Percentiles rank a stretch among this genome's conserved stretches.
phyloP scores from a whole-genome alignment of 139 green algal genomes.

The Chlamydomonas urium region DNA sequence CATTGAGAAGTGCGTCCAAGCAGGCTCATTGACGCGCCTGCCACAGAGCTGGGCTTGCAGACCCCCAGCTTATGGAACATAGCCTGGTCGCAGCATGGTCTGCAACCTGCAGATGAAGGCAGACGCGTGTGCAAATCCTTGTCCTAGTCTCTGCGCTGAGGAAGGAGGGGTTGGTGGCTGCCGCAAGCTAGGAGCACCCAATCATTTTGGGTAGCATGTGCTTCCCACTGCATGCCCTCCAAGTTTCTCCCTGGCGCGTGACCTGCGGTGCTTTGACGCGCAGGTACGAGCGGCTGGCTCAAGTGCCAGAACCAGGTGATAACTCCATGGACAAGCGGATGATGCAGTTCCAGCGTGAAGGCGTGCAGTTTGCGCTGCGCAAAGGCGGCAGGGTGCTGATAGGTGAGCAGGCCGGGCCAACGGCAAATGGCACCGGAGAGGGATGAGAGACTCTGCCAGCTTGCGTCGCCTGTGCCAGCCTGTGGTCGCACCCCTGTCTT shows the following conservation, averaged over 20 bases:
- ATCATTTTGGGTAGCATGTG: no score
- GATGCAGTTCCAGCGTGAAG: conserved; percentile 60
- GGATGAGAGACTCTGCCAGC: no score
- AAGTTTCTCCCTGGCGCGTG: no score
- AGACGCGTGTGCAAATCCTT: background rate
- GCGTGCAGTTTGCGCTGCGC: conserved; percentile 68
- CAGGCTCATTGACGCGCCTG: no score
- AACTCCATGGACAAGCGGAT: conserved; percentile 39
- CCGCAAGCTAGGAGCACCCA: no score
- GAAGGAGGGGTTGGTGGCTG: background rate
- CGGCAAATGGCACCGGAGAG: no score
- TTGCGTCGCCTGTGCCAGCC: no score
- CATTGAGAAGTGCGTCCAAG: no score
- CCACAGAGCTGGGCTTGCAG: background rate
- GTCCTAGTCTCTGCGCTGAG: background rate
- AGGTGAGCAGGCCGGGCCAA: conserved; percentile 46
- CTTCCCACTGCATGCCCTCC: no score
- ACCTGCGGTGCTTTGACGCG: background rate
- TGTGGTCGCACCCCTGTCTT: no score
- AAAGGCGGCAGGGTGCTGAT: conserved; percentile 69
- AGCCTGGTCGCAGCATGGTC: background rate
- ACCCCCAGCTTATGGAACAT: background rate
- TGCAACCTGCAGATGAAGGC: no score
- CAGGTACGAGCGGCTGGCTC: conserved; percentile 8
- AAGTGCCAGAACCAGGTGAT: background rate